Evolutionary conservation across 2,329 filamentous ascomycete genomes (phyloP), one percentile per base, ranked within the genome.

Genomic region (Colletotrichum spaethianum): DNA sequence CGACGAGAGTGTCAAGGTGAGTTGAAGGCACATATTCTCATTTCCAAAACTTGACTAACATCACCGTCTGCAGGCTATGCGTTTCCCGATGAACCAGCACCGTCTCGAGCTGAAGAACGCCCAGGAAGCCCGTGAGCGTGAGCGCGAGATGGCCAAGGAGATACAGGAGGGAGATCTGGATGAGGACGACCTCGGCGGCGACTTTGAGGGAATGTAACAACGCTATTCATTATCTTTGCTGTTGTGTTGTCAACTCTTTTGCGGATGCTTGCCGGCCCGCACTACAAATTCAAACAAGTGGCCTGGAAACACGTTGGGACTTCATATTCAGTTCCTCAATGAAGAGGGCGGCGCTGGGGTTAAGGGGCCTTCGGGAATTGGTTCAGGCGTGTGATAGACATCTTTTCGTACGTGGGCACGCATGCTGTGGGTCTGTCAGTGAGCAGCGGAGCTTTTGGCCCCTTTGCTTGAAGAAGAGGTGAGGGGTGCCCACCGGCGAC

Each of bases 51-150:
- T 8, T 63, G 26, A 28, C 78, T 84, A 79, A 83, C 73, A 48
- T 23, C 28, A 57, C 4, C 1, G 3, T 44, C 56, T 55, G 7
- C 63, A 96, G 94, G 96, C 96, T 33, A 99, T 99, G 96, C 92
- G 96, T 67, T 99, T 98, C 85, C 96, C 96, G 2, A 98, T 98
- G 96, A 98, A 99, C 86, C 96, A 98, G 83, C 96, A 99, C 84
- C 91, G 96, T 23, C 88, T 98, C 67, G 96, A 99, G 84, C 89
- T 99, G 67, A 98, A 98, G 90, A 98, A 97, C 78, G 96, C 96
- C 0, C 96, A 98, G 83, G 97, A 99, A 84, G 96, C 96, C n/a
- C 90, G 96, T 62, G 96, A 99, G 83, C 90, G 96, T 26, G 96
- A 99, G 87, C 90, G 96, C 23, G 96, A 99, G 84, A 91, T 99